Evolutionary conservation across 2,329 filamentous ascomycete species (phyloP).

Genomic region (Pyrenophora graminea): DNA sequence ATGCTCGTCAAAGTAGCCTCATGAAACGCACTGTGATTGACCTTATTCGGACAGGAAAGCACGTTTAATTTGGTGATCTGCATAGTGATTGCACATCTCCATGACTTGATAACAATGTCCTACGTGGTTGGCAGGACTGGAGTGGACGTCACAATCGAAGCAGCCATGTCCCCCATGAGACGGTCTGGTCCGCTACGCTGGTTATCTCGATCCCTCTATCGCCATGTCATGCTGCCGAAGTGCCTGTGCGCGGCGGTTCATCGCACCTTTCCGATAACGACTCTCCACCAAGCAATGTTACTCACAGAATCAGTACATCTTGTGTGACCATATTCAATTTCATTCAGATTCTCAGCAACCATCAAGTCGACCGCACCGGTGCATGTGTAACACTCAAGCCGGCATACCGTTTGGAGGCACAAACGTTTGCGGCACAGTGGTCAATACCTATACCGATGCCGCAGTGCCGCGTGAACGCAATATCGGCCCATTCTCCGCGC

Average conservation of each 20-base stretch:
- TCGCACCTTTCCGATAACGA: neutral
- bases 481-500: neutral
- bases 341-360: no score
- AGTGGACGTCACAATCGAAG: neutral
- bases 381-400: neutral
- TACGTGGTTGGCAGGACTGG: no score
- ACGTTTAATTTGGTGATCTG: constrained; percentile 4
- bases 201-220: no score
- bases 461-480: constrained; percentile 8
- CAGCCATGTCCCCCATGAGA: neutral
- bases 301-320: no score
- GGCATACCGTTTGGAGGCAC: neutral
- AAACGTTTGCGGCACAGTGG: neutral
- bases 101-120: neutral
- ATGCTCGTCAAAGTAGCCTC: constrained; percentile 3
- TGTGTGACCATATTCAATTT: no score
- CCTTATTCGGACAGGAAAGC: neutral
- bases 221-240: neutral
- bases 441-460: neutral
- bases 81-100: constrained; percentile 3
- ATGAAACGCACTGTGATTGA: neutral
- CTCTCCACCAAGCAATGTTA: neutral
- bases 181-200: neutral
- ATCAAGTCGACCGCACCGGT: neutral
- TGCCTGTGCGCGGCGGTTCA: neutral